Evolutionary conservation across 768 basidiomycete genomes (phyloP).

Genomic region (Leccinum variicolor): DNA sequence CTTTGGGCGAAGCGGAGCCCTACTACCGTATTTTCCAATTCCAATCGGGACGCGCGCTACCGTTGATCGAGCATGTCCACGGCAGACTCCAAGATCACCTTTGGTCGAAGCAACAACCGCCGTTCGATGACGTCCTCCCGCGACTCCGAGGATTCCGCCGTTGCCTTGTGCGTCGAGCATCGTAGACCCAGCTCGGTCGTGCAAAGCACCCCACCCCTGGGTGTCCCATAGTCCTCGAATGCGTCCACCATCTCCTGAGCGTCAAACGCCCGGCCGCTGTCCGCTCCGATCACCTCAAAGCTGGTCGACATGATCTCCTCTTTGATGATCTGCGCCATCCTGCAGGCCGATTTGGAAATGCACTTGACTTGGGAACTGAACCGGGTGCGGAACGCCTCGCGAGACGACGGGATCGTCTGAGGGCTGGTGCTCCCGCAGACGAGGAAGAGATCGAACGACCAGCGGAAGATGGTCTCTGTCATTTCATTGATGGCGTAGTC

Average conservation of each 20-base stretch:
- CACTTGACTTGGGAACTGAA: slow-evolving; percentile 62
- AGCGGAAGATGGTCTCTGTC: slow-evolving; percentile 69
- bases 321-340: slow-evolving; percentile 58
- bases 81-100: slow-evolving; percentile 74
- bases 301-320: slow-evolving; percentile 78
- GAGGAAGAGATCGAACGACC: slow-evolving; percentile 64
- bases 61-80: slow-evolving; percentile 45
- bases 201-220: slow-evolving; percentile 53
- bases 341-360: slow-evolving; percentile 61
- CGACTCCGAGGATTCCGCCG: slow-evolving; percentile 17
- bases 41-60: slow-evolving; percentile 4
- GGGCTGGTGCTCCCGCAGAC: slow-evolving; percentile 57
- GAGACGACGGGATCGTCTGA: slow-evolving; percentile 35
- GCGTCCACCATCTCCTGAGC: slow-evolving; percentile 54
- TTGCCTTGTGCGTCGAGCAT: slow-evolving; percentile 51
- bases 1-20: neutral
- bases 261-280: slow-evolving; percentile 50
- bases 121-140: slow-evolving; percentile 50
- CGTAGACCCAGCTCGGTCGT: slow-evolving; percentile 71
- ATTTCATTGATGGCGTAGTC: slow-evolving; percentile 71
- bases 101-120: slow-evolving; percentile 63
- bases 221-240: slow-evolving; percentile 56
- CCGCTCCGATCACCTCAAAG: slow-evolving; percentile 66
- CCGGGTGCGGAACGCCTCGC: slow-evolving; percentile 41
- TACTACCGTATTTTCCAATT: neutral